Evolutionary conservation across 495 filamentous ascomycete genomes (phyloP), one percentile per base, ranked within the genome.

Genomic region (Sordaria brevicollis): DNA sequence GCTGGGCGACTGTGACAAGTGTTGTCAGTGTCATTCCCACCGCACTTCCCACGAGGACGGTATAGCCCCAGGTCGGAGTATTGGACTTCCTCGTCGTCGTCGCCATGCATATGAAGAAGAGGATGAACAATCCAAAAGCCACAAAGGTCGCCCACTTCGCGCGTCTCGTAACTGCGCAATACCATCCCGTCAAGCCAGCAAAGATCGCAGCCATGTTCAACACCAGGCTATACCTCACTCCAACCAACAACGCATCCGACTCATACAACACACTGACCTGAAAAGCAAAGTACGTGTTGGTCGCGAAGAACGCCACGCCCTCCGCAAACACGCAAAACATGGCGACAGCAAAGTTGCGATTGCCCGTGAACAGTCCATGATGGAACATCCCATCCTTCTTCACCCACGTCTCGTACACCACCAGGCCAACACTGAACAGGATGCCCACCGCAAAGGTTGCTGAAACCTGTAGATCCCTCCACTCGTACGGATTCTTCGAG

Each of bases 381-480:
- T 81, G 76, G 72, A 80, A 79, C 74, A 81, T 73, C 35, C 79
- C 79, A 70, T 80, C 77, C 33, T 65, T 79, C 65, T 77, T 79
- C 68, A 77, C 72, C 21, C 34, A 70, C 0, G 69, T 71, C 65
- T 78, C 77, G 69, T 81, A 79, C 3, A 74, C 37, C 17, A 70
- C 71, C 1, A 80, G 71, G 0, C 2, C 65, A 2, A 73, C 7
- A 67, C 31, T n/a, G 9, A 79, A 33, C 5, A 71, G 21, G 17
- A 78, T 15, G 10, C 79, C 76, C 36, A 79, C 68, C 25, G 74
- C 66, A 66, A 81, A 79, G 8, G 77, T 73, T 13, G 76, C 79
- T 1, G 71, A 71, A 8, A 79, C 75, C 15, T 73, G 73, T 13
- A 74, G 65, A 70, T 80, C 69, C 29, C 65, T 65, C 78, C 79